Base-by-base conservation (phyloP, 2,329 filamentous ascomycete genomes). In the Neopestalotiopsis clavispora region DNA sequence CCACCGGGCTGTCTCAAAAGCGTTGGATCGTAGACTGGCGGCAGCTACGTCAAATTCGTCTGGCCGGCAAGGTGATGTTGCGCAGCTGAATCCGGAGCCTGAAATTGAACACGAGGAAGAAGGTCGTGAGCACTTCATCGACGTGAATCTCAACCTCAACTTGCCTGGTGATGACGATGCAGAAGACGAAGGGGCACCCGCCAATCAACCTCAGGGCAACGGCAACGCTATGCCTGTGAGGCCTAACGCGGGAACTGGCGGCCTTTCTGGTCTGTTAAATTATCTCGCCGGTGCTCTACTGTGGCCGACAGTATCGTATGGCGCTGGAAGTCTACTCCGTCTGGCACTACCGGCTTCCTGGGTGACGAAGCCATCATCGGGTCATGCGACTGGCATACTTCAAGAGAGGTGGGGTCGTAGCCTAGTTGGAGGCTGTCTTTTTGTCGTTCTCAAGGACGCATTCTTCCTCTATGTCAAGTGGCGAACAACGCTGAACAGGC, bases 341-440 rank as follows among this genome's bases (percentile, higher is more conserved):
- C 78, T 89, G 12, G 80, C 87, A 0, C 83, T 97, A 1, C 95
- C 95, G 0, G 82, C 82, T 45, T 82, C 88, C 3, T 94, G 92
- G 90, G 90, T 91, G 10, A 81, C 82, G 0, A 80, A 81, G 9
- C 79, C 84, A 1, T 30, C 73, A 5, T 30, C 38, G 4, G 71
- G 76, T 10, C 69, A 74, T 9, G 70, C 71, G 57, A 88, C 88
- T 0, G 91, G 92, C 0, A 84, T 98, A 32, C 79, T 99, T 40
- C 93, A 96, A 76, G 89, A 92, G 73, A 90, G 91, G 69, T 98
- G 96, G 94, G 96, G 94, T 1, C 87, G 96, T 68, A 98, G 93
- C 75, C 84, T 99, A 2, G 87, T 96, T 1, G 96, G 96, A 1
- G 96, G 96, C 0, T 96, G 94, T 77, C 81, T 97, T 23, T 97